Percentiles rank a stretch among this genome's conserved stretches.
Conservation (phyloP, 331 rosid species). For the Phaseolus coccineus region DNA sequence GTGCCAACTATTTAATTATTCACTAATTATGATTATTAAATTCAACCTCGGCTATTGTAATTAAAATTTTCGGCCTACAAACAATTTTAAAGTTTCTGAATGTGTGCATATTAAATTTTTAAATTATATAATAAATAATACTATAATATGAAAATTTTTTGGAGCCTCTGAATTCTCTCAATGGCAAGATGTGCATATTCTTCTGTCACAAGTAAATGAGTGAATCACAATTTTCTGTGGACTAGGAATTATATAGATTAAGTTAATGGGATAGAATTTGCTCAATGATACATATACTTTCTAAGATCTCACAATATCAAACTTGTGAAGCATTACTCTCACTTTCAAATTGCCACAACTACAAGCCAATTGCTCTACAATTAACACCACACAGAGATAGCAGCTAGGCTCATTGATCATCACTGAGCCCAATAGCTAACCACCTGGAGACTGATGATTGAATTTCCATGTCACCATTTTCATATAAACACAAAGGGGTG, state of each 20-base stretch:
- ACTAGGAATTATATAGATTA: background rate
- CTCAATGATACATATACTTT: slow-evolving; percentile 8
- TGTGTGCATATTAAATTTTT: no score
- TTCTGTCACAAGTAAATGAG: no score
- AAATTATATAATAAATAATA: no score
- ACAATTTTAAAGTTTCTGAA: no score
- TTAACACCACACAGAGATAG: background rate
- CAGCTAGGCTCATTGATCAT: slow-evolving; percentile 19
- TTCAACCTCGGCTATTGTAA: no score
- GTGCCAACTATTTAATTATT: no score
- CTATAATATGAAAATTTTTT: no score
- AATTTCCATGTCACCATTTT: slow-evolving; percentile 32
- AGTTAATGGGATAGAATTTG: background rate
- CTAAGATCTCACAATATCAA: background rate
- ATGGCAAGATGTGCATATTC: no score
- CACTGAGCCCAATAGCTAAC: slow-evolving; percentile 48
- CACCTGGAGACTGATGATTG: slow-evolving; percentile 57
- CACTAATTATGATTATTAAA: no score
- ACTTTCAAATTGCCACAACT: slow-evolving; percentile 26
- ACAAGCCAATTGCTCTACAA: slow-evolving; percentile 31
- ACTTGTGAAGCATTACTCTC: slow-evolving; percentile 8
- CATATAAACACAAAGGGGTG: slow-evolving; percentile 53
- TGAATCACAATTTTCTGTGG: background rate
- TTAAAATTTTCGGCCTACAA: no score
- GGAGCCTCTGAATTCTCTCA: no score